These are phyloP conservation scores for Radiomyces spectabilis DNA, from an alignment of 192 early-diverging fungal genomes.

Conservation along the genomic window DNA sequence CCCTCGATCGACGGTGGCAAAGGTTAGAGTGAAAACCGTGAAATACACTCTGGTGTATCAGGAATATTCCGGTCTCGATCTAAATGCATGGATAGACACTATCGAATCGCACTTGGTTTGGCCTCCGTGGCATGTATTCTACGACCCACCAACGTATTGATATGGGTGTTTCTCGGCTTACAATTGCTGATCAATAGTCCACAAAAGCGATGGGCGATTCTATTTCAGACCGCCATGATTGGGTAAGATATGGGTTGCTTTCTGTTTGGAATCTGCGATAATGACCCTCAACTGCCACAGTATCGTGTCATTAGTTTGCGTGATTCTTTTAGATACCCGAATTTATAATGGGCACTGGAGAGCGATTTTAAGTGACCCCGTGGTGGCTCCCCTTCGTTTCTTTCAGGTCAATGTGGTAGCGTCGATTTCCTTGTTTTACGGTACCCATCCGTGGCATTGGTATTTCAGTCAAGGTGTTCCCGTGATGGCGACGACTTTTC, in stretches of 20 bases:
- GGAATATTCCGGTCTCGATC: no score
- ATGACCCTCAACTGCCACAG: no score
- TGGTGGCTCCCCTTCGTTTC: slow-evolving; percentile 74
- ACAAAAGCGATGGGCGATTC: slow-evolving; percentile 5
- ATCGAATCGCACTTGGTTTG: slow-evolving; percentile 45
- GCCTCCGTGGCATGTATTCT: slow-evolving; percentile 80
- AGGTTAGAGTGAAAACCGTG: no score
- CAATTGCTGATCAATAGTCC: slow-evolving; percentile 36
- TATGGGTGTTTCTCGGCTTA: slow-evolving; percentile 78
- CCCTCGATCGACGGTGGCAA: no score
- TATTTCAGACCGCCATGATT: slow-evolving; percentile 27
- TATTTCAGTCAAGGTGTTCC: slow-evolving; percentile 82
- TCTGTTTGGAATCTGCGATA: no score
- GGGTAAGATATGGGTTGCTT: no score
- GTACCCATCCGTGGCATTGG: slow-evolving; percentile 87
- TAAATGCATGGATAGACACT: neutral
- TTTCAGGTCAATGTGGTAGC: slow-evolving; percentile 75
- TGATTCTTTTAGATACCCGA: no score
- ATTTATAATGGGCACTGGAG: slow-evolving; percentile 66
- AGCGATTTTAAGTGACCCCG: slow-evolving; percentile 53
- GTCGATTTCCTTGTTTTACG: slow-evolving; percentile 84
- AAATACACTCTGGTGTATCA: no score
- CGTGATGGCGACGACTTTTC: slow-evolving; percentile 62
- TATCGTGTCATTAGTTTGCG: no score
- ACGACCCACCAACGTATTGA: slow-evolving; percentile 79